Conservation (phyloP, 352 stramenopile genomes). For the Globisporangium paddicum region DNA sequence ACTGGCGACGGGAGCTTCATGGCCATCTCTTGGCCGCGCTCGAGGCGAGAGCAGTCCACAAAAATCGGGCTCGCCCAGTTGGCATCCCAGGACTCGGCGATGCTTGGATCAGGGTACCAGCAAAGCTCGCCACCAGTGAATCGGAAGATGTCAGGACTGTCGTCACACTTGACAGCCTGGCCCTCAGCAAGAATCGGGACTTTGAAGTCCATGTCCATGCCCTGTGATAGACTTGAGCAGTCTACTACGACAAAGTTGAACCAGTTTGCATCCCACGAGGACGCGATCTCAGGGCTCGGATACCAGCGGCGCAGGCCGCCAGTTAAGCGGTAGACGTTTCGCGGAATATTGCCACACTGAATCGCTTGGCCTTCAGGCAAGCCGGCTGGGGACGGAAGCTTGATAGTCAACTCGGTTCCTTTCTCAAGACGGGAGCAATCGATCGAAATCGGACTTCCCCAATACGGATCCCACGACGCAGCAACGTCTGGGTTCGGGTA, state of each 20-base stretch:
- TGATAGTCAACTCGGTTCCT: no score
- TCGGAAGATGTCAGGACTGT: conserved; percentile 9
- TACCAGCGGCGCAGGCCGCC: no score
- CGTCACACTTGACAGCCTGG: conserved; percentile 15
- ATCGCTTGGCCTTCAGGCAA: no score
- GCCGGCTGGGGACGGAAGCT: no score
- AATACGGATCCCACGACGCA: conserved; percentile 22
- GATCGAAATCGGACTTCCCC: background rate
- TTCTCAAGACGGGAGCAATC: no score
- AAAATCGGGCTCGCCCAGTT: conserved; percentile 11
- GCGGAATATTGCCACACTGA: no score
- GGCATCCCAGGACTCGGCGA: conserved; percentile 20
- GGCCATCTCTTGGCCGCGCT: background rate
- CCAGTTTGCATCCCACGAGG: no score
- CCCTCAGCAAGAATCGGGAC: conserved; percentile 11
- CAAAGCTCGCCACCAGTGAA: conserved; percentile 6
- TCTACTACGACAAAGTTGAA: conserved; percentile 8
- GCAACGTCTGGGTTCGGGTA: conserved; percentile 18
- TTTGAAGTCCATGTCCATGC: conserved; percentile 18
- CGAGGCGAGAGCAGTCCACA: conserved; percentile 13
- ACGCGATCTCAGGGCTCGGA: no score
- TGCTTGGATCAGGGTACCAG: conserved; percentile 12
- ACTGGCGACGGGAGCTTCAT: conserved; percentile 4
- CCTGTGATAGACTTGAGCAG: conserved; percentile 10
- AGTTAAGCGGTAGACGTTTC: no score